Evolutionary conservation across 495 filamentous ascomycete species (phyloP).

Genomic region (Melanomma pulvis-pyrius): DNA sequence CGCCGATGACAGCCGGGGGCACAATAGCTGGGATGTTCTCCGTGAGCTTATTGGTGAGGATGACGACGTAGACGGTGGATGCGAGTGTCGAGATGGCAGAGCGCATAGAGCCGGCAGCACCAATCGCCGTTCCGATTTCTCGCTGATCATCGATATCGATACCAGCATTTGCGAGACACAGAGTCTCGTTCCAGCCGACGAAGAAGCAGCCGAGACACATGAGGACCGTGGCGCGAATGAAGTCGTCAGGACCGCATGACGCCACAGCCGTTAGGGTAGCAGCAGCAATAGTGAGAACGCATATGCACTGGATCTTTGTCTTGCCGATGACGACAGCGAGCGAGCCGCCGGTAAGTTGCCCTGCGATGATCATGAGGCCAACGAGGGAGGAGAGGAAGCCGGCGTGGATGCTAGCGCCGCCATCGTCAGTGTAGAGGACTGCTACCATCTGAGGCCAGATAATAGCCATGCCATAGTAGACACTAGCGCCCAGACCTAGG

Average conservation of each 20-base stretch:
- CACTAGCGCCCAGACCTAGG: conserved; percentile 27
- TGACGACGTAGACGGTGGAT: conserved; percentile 20
- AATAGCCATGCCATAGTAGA: conserved; percentile 27
- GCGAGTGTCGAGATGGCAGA: conserved; percentile 24
- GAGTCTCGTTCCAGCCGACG: conserved; percentile 24
- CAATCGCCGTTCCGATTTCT: conserved; percentile 17
- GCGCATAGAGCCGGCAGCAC: conserved; percentile 28
- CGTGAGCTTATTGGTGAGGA: conserved; percentile 21
- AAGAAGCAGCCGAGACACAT: conserved; percentile 20
- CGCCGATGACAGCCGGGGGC: conserved; percentile 11
- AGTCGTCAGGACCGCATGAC: conserved; percentile 3
- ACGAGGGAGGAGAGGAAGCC: neutral
- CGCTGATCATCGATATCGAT: conserved; percentile 13
- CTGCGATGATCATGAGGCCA: conserved; percentile 13
- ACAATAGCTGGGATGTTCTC: conserved; percentile 22
- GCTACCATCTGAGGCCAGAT: conserved; percentile 33
- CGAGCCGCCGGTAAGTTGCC: neutral
- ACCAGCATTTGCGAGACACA: conserved; percentile 14
- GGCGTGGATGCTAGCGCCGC: neutral
- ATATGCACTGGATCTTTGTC: conserved; percentile 10
- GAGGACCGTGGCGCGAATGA: conserved; percentile 7
- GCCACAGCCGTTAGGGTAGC: conserved; percentile 15
- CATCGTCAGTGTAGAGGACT: conserved; percentile 23
- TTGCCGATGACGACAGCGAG: neutral
- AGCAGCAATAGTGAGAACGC: conserved; percentile 6